Percentiles rank a stretch among this genome's conserved stretches.
Evolutionary conservation across 2,329 filamentous ascomycete genomes (phyloP).

Genomic region (Pseudocercospora musae): DNA sequence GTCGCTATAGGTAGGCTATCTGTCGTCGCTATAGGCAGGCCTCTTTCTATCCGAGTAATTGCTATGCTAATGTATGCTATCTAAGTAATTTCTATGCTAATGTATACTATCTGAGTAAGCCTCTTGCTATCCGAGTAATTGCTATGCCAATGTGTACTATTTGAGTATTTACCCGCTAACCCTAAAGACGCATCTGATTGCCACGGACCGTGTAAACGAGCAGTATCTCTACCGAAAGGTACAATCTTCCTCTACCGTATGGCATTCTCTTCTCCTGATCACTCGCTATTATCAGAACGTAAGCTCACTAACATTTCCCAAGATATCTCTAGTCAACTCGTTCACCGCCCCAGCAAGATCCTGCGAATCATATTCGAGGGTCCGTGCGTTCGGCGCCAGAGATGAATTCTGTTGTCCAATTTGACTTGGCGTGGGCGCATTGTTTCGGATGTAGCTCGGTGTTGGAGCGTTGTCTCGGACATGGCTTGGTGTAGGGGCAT

Average conservation of each 20-base stretch:
- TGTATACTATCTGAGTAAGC: too few species aligned
- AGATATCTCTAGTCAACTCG: slow-evolving; percentile 6
- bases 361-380: slow-evolving; percentile 8
- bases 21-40: too few species aligned
- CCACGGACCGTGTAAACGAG: not conserved
- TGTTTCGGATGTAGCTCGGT: not conserved
- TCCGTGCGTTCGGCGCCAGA: not conserved
- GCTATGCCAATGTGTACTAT: too few species aligned
- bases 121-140: too few species aligned
- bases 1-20: too few species aligned
- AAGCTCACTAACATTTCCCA: slow-evolving; percentile 6
- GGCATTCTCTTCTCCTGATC: not conserved
- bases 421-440: slow-evolving; percentile 4
- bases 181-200: not conserved
- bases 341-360: slow-evolving; percentile 9
- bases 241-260: not conserved
- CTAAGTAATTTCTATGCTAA: too few species aligned
- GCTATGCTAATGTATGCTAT: too few species aligned
- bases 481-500: not conserved
- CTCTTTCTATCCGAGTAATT: too few species aligned
- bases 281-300: not conserved
- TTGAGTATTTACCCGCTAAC: too few species aligned
- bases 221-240: not conserved
- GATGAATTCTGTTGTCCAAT: not conserved
- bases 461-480: not conserved